These are phyloP conservation scores for Arthrobotrys conoides DNA, from an alignment of 2,329 filamentous ascomycete species.

Conservation along the genomic window DNA sequence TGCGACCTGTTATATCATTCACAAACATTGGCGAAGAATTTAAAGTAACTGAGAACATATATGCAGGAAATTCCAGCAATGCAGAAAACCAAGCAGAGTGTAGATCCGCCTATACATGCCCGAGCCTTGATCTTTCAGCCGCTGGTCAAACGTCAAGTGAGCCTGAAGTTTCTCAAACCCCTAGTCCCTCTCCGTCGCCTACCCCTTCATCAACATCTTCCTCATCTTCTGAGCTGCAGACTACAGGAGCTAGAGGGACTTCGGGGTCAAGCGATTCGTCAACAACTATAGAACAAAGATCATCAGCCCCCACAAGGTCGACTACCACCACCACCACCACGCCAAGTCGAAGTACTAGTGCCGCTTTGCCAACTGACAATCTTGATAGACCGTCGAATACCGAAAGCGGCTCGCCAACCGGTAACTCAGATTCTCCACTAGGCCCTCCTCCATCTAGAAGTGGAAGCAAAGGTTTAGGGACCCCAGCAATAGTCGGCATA, in stretches of 20 bases:
- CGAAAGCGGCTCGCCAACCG: neutral
- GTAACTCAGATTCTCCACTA: neutral
- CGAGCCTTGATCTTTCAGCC: conserved; percentile 5
- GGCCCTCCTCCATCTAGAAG: neutral
- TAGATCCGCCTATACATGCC: conserved; percentile 4
- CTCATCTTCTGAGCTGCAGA: neutral
- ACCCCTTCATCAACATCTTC: neutral
- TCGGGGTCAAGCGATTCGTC: neutral
- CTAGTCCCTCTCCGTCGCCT: neutral
- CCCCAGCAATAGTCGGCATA: neutral
- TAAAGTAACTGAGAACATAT: too few species aligned
- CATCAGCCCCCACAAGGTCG: neutral
- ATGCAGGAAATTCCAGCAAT: neutral
- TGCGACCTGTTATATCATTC: too few species aligned
- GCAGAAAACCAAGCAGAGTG: conserved; percentile 6
- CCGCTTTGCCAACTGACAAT: neutral
- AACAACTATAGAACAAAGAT: neutral
- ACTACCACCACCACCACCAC: neutral
- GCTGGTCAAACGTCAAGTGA: neutral
- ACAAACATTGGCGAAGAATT: neutral
- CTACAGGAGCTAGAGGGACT: neutral
- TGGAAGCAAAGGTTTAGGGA: neutral
- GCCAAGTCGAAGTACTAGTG: neutral
- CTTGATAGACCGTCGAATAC: neutral
- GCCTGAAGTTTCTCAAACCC: neutral